Evolutionary conservation across 1,139 yeast species (phyloP), one percentile per base, ranked within the genome.

Genomic region (Suhomyces coccinellae): DNA sequence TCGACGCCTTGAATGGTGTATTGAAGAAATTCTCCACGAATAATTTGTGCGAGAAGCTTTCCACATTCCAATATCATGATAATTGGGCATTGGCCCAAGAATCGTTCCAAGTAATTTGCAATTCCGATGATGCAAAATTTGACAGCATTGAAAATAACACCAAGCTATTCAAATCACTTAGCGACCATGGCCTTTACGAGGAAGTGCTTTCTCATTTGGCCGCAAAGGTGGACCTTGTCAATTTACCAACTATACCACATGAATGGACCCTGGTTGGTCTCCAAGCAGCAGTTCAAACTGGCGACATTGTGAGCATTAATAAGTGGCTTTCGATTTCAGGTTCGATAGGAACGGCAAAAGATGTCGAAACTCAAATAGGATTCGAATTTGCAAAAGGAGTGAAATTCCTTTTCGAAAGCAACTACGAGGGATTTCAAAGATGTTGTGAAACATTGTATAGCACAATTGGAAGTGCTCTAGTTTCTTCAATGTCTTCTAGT

Each of bases 11-110:
- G 36, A 93, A 88, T 61, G 99, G 99, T 15, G 81, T 89, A 3
- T 68, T 93, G 42, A 83, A 88, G 49, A 77, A 78, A 52, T 86
- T 89, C 54, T 82, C 96, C 0, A 77, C 85, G 0, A 80, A 82
- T 39, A 81, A 83, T 50, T 69, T 90, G 43, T 76, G 78, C 15
- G 90, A 88, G 47, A 88, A 88, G 59, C 76, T 91, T 31, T 71
- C 83, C 6, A 87, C 89, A 45, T 83, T 91, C 49, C 95, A 89
- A 55, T 90, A 87, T 52, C 85, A 88, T 46, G 93, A 89, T 39
- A 84, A 84, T 56, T 89, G 97, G 96, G 78, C 83, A 33, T 76
- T 89, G 55, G 96, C 97, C 0, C 87, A 87, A 51, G 93, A 87
- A 51, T 89, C 97, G 34, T 85, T 89, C 54, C 85, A 84, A 45